Conservation (phyloP, 2,329 filamentous ascomycete genomes). For the Fusarium sp. region DNA sequence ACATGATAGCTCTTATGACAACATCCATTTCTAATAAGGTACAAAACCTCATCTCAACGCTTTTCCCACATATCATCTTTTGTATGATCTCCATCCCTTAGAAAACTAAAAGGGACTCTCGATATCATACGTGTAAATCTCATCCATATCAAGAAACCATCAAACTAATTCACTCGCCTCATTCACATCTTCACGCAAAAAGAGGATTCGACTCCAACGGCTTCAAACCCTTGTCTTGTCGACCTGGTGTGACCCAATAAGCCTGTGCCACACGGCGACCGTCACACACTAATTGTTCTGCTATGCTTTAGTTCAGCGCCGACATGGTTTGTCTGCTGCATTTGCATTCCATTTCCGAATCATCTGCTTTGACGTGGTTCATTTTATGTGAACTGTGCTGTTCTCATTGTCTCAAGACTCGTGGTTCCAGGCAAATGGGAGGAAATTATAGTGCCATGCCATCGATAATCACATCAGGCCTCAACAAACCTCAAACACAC, state of each 20-base stretch:
- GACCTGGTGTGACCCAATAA: constrained; percentile 45
- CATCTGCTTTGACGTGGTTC: constrained; percentile 40
- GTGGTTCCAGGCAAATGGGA: neutral
- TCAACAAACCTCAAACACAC: constrained; percentile 42
- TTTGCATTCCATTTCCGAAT: constrained; percentile 32
- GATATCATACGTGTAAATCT: neutral
- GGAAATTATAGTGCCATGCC: neutral
- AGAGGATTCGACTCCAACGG: constrained; percentile 20
- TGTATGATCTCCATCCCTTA: constrained; percentile 8
- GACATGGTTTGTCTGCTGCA: constrained; percentile 29
- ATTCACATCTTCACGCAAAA: constrained; percentile 31
- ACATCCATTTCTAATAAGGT: constrained; percentile 15
- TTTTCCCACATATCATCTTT: constrained; percentile 1
- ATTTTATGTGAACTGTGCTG: constrained; percentile 11
- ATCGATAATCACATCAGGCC: constrained; percentile 16
- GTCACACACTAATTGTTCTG: constrained; percentile 37
- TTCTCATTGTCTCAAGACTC: constrained; percentile 1
- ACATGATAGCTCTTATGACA: constrained; percentile 38
- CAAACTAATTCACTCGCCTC: constrained; percentile 21
- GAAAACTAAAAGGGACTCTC: neutral
- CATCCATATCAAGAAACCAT: constrained; percentile 7
- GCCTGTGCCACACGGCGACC: constrained; percentile 46
- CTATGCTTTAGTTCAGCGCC: constrained; percentile 24
- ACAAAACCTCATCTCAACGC: constrained; percentile 6
- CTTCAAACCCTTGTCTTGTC: constrained; percentile 30